phyloP scores from a whole-genome alignment of 2,329 filamentous ascomycete genomes.

The Daldinia eschscholtzii region DNA sequence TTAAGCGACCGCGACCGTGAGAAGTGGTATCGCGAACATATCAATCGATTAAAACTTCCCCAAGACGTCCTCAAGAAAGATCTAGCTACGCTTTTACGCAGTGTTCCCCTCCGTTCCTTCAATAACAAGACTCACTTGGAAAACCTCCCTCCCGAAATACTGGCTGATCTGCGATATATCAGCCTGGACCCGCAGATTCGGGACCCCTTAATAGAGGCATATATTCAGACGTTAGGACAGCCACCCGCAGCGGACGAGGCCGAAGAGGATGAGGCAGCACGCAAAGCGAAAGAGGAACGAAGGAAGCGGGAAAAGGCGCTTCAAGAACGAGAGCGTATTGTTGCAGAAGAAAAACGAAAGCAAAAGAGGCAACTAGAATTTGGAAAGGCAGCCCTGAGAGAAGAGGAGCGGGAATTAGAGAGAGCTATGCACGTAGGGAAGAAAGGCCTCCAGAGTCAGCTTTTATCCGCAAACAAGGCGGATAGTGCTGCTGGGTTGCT shows the following conservation, averaged over 20 bases:
- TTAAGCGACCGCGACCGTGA: slow-evolving; percentile 83
- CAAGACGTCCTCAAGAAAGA: slow-evolving; percentile 77
- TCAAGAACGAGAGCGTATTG: slow-evolving; percentile 71
- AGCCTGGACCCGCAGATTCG: slow-evolving; percentile 72
- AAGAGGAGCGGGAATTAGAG: slow-evolving; percentile 77
- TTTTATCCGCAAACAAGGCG: slow-evolving; percentile 55
- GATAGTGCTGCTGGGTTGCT: slow-evolving; percentile 27
- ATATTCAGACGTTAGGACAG: slow-evolving; percentile 72
- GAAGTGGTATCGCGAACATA: slow-evolving; percentile 81
- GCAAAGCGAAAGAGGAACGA: slow-evolving; percentile 64
- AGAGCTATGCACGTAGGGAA: slow-evolving; percentile 77
- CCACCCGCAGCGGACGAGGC: slow-evolving; percentile 61
- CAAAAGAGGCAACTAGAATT: slow-evolving; percentile 70
- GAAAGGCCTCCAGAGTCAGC: slow-evolving; percentile 72
- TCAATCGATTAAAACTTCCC: slow-evolving; percentile 75
- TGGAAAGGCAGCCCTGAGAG: slow-evolving; percentile 71
- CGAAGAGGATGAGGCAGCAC: slow-evolving; percentile 63
- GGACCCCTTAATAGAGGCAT: slow-evolving; percentile 74
- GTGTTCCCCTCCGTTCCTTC: slow-evolving; percentile 68
- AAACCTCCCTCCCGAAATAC: slow-evolving; percentile 71
- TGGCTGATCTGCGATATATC: slow-evolving; percentile 77
- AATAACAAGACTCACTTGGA: slow-evolving; percentile 69
- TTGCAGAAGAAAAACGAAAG: slow-evolving; percentile 72
- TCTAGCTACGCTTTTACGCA: slow-evolving; percentile 73
- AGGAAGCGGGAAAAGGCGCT: slow-evolving; percentile 74